phyloP scores from a whole-genome alignment of 495 filamentous ascomycete species.

The Hypoxylon subgilvum region DNA sequence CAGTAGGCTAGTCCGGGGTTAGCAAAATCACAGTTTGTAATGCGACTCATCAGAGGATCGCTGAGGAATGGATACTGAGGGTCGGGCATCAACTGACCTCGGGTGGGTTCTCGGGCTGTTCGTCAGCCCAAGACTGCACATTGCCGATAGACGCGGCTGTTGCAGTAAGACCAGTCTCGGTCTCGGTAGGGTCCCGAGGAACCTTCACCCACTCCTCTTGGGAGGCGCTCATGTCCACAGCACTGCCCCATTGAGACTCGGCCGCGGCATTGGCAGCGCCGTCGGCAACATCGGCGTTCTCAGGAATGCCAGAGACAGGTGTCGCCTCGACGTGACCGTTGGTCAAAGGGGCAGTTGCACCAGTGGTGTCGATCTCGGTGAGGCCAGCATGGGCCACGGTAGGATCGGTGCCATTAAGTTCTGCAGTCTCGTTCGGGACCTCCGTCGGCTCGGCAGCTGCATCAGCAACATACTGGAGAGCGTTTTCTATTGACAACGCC shows the following conservation, averaged over 20 bases:
- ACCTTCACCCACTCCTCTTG: constrained; percentile 77
- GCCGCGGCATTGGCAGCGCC: constrained; percentile 71
- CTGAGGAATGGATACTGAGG: neutral
- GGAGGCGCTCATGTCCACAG: constrained; percentile 56
- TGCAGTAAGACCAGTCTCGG: constrained; percentile 68
- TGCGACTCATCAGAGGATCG: neutral
- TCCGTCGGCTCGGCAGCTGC: constrained; percentile 42
- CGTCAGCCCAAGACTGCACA: constrained; percentile 72
- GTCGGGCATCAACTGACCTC: constrained; percentile 42
- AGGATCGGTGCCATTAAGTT: constrained; percentile 68
- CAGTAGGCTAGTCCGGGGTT: constrained; percentile 35
- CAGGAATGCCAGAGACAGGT: constrained; percentile 42
- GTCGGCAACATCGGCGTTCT: constrained; percentile 64
- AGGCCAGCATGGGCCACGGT: constrained; percentile 77
- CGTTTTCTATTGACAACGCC: constrained; percentile 59
- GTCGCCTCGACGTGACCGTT: constrained; percentile 59
- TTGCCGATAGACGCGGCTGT: constrained; percentile 62
- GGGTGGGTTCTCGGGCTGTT: constrained; percentile 56
- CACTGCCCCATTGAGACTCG: constrained; percentile 70
- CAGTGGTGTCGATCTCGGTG: constrained; percentile 65
- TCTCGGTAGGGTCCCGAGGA: constrained; percentile 73
- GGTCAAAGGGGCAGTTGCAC: constrained; percentile 48
- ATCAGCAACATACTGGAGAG: constrained; percentile 50
- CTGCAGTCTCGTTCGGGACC: constrained; percentile 49
- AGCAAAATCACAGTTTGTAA: constrained; percentile 4